A percentile compares a stretch with the other conserved stretches of the same genome.
Evolutionary conservation across 208 protist genomes (phyloP).

Genomic region (Polymyxa betae): DNA sequence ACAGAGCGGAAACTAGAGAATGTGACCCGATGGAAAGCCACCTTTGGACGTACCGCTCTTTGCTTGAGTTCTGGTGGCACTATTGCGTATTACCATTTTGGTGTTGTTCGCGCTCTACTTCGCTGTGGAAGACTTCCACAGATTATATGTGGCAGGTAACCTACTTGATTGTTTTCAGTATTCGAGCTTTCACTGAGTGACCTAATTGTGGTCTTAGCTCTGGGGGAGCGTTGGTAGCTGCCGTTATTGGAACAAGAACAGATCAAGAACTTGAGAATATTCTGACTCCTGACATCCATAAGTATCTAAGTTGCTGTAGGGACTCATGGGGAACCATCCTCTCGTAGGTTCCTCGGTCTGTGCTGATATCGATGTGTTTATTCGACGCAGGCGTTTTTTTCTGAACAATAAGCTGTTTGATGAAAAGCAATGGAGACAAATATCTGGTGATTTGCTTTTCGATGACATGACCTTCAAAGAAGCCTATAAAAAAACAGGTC

Average conservation of each 20-base stretch:
- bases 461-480: not conserved
- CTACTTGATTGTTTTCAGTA: no score
- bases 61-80: conserved; percentile 16
- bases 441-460: not conserved
- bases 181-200: not conserved
- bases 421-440: not conserved
- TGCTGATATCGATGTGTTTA: not conserved
- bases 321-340: not conserved
- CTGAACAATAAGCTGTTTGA: not conserved
- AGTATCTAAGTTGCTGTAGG: not conserved
- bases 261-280: not conserved
- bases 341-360: not conserved
- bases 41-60: not conserved
- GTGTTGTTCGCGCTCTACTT: not conserved
- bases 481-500: not conserved
- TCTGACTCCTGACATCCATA: not conserved
- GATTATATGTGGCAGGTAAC: not conserved
- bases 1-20: not conserved
- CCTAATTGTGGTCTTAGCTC: not conserved
- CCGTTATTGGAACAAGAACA: not conserved
- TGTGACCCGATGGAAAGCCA: not conserved
- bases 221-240: not conserved
- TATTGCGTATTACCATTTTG: conserved; percentile 7
- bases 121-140: not conserved
- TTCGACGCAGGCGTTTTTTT: not conserved